Base-by-base conservation (phyloP, 2,329 filamentous ascomycete genomes). In the Cercospora brassicicola region DNA sequence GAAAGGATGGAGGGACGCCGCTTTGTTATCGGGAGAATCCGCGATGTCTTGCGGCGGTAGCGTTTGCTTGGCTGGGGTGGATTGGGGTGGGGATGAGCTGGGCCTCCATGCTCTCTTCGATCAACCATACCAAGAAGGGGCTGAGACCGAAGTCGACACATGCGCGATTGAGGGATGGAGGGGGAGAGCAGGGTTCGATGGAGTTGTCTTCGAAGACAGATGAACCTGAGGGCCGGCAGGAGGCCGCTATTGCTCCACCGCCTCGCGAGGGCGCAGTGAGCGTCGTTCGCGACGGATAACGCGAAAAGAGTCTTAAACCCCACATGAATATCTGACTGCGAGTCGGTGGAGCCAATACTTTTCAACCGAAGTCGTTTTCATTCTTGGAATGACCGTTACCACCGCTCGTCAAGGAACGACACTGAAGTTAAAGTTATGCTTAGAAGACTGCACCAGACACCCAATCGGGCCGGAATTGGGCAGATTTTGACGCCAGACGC, bases 21-120 rank as follows among this genome's bases (percentile, higher is more conserved):
- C 65, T 83, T 48, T 74, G 74, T 39, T 88, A 88, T 71, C 76
- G 81, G 20, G 75, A 84, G 18, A 87, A 87, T 66, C 81, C 80
- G 0, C 78, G 84, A 9, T 84, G 82, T 8, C 74, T 88, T 64
- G 84, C 84, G 0, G 82, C 83, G 45, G 81, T 84, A 3, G 84
- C 87, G 0, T 82, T 87, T 23, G 72, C 84, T 15, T 88, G 86
- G 86, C 77, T 82, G 0, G 86, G 85, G 0, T 81, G 82, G 73
- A 80, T 79, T 15, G 84, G 84, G 0, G 79, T 85, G 65, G 80
- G 80, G 53, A 5, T 13, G 2, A 82, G 81, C 71, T 79, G 79
- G 18, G 72, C 78, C 18, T 65, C 82, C 1, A 72, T 83, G 28
- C 82, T 79, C 76, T 69, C 74, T 13, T 78, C 76, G n/a, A 74